Evolutionary conservation across 352 stramenopile genomes (phyloP).

Genomic region (Globisporangium splendens): DNA sequence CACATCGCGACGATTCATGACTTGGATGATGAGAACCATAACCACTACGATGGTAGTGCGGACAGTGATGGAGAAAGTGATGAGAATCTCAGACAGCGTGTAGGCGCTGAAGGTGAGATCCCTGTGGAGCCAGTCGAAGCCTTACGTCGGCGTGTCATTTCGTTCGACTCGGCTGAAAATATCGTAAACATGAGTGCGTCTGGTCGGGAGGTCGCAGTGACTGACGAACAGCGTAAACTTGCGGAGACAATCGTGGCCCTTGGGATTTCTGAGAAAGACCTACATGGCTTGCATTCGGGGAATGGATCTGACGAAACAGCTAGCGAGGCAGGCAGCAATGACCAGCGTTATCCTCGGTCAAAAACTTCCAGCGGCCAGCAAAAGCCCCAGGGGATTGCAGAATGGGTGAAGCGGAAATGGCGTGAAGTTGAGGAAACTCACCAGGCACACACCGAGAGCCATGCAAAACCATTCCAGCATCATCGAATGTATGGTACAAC

Average conservation of each 20-base stretch:
- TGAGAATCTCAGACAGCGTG: slow-evolving; percentile 21
- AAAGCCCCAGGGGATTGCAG: slow-evolving; percentile 8
- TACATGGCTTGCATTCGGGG: slow-evolving; percentile 29
- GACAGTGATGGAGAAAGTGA: slow-evolving; percentile 21
- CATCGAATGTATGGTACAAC: slow-evolving; percentile 75
- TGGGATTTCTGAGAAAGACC: slow-evolving; percentile 49
- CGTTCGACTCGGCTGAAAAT: slow-evolving; percentile 70
- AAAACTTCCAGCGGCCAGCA: slow-evolving; percentile 9
- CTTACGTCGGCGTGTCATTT: slow-evolving; percentile 63
- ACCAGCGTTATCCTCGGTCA: neutral
- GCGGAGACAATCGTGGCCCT: slow-evolving; percentile 76
- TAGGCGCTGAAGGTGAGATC: slow-evolving; percentile 15
- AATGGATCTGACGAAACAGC: slow-evolving; percentile 4
- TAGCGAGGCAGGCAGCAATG: neutral
- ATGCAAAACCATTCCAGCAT: slow-evolving; percentile 37
- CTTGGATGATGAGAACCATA: slow-evolving; percentile 15
- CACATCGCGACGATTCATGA: slow-evolving; percentile 15
- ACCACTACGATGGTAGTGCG: slow-evolving; percentile 14
- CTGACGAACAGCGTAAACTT: slow-evolving; percentile 58
- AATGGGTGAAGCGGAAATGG: slow-evolving; percentile 21
- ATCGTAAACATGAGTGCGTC: slow-evolving; percentile 60
- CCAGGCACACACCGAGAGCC: slow-evolving; percentile 5
- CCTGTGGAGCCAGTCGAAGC: slow-evolving; percentile 58
- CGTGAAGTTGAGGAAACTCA: slow-evolving; percentile 10
- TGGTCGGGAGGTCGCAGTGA: slow-evolving; percentile 30